phyloP scores from a whole-genome alignment of 2,329 filamentous ascomycete species.

The Aaosphaeria arxii region DNA sequence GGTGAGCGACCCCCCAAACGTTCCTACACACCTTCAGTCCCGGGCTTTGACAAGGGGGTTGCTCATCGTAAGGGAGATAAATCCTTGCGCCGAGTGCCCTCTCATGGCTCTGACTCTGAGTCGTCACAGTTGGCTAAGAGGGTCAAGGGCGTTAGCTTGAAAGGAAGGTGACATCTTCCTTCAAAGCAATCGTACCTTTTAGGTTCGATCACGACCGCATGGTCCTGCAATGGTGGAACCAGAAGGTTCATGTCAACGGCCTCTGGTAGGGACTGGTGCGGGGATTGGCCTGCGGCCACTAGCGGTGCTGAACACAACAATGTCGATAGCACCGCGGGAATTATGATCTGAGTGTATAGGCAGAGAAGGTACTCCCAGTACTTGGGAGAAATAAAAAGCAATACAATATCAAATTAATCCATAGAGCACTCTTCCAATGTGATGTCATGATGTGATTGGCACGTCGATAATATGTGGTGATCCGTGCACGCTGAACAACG shows the following conservation, averaged over 20 bases:
- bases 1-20: conserved; percentile 93
- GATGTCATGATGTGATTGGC: conserved; percentile 11
- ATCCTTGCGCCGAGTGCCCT: conserved; percentile 21
- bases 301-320: too few species aligned
- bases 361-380: too few species aligned
- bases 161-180: conserved; percentile 16
- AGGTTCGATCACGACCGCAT: background rate
- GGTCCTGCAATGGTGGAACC: too few species aligned
- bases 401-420: too few species aligned
- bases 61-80: conserved; percentile 24
- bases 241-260: too few species aligned
- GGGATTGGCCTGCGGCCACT: too few species aligned
- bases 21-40: conserved; percentile 27
- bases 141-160: conserved; percentile 61
- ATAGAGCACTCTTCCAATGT: background rate
- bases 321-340: too few species aligned
- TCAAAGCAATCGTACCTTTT: background rate
- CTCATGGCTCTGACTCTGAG: conserved; percentile 46
- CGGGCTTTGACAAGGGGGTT: conserved; percentile 33
- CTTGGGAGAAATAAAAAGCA: too few species aligned
- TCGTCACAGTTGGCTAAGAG: conserved; percentile 63
- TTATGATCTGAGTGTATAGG: too few species aligned
- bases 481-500: conserved; percentile 11
- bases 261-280: too few species aligned
- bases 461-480: background rate